phyloP scores from a whole-genome alignment of 768 basidiomycete genomes.

The Pleurotus pulmonarius region DNA sequence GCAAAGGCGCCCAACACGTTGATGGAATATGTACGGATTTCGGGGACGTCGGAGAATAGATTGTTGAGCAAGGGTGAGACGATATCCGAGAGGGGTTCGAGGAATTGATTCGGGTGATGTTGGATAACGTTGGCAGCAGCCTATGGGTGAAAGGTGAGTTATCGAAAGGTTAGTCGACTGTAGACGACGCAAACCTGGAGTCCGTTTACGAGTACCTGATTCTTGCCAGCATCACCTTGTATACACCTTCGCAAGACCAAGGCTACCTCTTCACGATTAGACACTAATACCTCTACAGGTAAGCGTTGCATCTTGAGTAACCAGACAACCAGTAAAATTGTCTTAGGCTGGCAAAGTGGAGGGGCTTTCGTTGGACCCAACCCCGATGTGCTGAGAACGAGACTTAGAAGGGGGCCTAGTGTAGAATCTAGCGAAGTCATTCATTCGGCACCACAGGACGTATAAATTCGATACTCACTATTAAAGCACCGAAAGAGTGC shows the following conservation, averaged over 20 bases:
- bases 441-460: no score
- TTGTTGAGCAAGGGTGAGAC: conserved; percentile 35
- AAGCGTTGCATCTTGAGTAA: conserved; percentile 47
- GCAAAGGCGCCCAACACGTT: conserved; percentile 56
- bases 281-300: conserved; percentile 33
- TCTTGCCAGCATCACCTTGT: conserved; percentile 19
- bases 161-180: not conserved
- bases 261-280: conserved; percentile 26
- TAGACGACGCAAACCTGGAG: conserved; percentile 23
- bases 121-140: conserved; percentile 30
- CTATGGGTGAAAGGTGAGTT: conserved; percentile 17
- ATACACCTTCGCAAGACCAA: conserved; percentile 33
- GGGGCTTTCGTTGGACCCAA: not conserved
- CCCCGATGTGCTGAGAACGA: not conserved
- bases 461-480: conserved; percentile 31
- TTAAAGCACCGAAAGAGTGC: conserved; percentile 42
- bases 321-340: conserved; percentile 44
- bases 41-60: conserved; percentile 23
- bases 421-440: no score
- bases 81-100: conserved; percentile 44
- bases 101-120: conserved; percentile 41
- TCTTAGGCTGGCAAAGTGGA: conserved; percentile 13
- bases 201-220: conserved; percentile 28
- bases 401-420: not conserved
- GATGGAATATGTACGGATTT: conserved; percentile 47